Evolutionary conservation across 2,329 filamentous ascomycete species (phyloP).

Genomic region (Orbilia javanica): DNA sequence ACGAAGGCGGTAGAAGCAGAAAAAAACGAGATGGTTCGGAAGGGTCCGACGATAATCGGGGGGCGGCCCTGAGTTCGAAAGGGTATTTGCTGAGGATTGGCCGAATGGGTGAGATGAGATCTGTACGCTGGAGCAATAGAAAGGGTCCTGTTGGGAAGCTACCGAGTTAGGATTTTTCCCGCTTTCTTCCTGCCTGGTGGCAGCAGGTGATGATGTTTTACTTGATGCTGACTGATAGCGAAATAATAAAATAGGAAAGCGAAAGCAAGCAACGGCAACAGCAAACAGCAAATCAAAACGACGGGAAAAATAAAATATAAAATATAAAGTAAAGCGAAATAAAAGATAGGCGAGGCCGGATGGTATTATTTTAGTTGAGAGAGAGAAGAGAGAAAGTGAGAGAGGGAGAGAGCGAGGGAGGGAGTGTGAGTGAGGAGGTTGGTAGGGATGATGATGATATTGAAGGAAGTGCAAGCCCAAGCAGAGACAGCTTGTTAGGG

Average conservation of each 20-base stretch:
- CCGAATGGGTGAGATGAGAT: not conserved
- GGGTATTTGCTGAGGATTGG: conserved; percentile 6
- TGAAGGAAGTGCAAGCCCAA: not conserved
- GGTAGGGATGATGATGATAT: not conserved
- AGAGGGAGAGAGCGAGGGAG: too few relatives aligned
- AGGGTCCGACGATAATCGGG: not conserved
- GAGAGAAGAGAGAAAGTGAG: too few relatives aligned
- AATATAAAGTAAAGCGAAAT: not conserved
- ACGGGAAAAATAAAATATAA: conserved; percentile 27
- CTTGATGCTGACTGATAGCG: conserved; percentile 25
- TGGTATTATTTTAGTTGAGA: not conserved
- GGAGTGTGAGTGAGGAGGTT: too few relatives aligned
- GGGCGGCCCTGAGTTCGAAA: not conserved
- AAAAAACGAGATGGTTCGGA: not conserved
- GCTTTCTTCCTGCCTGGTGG: conserved; percentile 27
- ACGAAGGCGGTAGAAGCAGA: not conserved
- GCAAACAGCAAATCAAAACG: conserved; percentile 4
- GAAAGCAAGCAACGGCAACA: conserved; percentile 9
- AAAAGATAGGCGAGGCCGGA: not conserved
- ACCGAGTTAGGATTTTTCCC: conserved; percentile 27
- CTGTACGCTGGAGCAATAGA: too few relatives aligned
- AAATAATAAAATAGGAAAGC: conserved; percentile 14
- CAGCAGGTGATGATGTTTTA: conserved; percentile 20
- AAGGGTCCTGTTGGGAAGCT: conserved; percentile 18
- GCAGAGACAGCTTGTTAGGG: not conserved